Evolutionary conservation across 225 moss, liverwort and hornwort species (phyloP).

Genomic region (Antitrichia curtipendula): DNA sequence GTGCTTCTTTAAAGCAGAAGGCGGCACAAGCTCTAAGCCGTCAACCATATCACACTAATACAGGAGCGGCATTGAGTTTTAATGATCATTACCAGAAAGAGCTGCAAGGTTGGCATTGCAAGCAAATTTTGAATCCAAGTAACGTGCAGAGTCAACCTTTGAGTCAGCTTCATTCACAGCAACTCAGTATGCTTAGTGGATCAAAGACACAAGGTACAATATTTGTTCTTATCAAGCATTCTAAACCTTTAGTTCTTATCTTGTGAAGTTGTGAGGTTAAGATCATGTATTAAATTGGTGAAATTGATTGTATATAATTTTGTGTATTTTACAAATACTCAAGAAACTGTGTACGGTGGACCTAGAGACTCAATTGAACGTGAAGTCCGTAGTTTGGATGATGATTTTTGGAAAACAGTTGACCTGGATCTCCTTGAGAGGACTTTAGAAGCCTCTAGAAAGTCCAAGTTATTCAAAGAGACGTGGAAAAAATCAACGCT

Average conservation of each 20-base stretch:
- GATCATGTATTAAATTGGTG: no score
- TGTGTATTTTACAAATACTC: no score
- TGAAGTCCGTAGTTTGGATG: fast-evolving
- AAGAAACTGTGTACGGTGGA: no score
- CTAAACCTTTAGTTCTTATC: background rate
- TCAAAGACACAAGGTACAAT: background rate
- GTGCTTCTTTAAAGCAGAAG: no score
- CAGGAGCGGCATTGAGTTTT: no score
- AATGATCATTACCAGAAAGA: no score
- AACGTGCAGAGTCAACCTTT: background rate
- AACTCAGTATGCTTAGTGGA: background rate
- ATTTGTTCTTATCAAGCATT: background rate
- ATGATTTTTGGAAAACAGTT: background rate
- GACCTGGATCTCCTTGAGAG: background rate
- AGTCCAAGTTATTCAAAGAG: background rate
- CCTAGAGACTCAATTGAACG: background rate
- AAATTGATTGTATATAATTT: no score
- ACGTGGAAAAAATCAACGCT: background rate
- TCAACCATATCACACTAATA: no score
- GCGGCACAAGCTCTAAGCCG: no score
- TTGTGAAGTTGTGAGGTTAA: no score
- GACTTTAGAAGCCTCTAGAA: background rate
- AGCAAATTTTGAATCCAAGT: background rate
- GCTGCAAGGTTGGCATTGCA: no score
- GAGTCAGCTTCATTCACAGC: background rate